phyloP scores from a whole-genome alignment of 345 rosid species.

The Triadica sebifera region DNA sequence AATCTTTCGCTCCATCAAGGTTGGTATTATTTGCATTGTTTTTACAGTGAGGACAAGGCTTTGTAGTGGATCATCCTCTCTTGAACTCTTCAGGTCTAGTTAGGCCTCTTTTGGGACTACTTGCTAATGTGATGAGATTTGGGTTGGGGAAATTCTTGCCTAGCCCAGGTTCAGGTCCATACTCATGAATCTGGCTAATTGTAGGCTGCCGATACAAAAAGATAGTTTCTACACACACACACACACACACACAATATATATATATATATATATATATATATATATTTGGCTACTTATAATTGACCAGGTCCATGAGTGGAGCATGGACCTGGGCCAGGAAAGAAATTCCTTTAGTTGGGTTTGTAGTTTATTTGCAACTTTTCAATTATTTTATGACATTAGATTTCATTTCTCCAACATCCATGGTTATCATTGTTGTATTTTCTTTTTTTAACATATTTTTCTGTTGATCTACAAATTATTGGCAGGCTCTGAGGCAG shows the following conservation, averaged over 20 bases:
- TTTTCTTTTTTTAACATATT: not conserved
- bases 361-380: too few relatives aligned
- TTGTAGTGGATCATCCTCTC: not conserved
- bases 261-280: not conserved
- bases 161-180: not conserved
- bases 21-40: conserved; percentile 34
- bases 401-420: too few relatives aligned
- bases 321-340: too few relatives aligned
- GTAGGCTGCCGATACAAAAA: not conserved
- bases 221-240: too few relatives aligned
- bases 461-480: conserved; percentile 23
- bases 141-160: not conserved
- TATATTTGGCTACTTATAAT: not conserved
- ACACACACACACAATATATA: too few relatives aligned
- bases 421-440: not conserved
- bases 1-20: conserved; percentile 78
- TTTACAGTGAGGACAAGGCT: not conserved
- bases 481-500: conserved; percentile 80
- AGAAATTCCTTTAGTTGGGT: too few relatives aligned
- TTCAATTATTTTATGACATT: too few relatives aligned
- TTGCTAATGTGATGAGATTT: conserved; percentile 18
- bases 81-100: not conserved
- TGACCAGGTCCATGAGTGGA: too few relatives aligned
- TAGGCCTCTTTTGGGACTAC: conserved; percentile 15
- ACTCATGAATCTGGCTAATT: not conserved